Conservation (phyloP, 2,329 filamentous ascomycete genomes). For the Cylindrodendrum hubeiense region DNA sequence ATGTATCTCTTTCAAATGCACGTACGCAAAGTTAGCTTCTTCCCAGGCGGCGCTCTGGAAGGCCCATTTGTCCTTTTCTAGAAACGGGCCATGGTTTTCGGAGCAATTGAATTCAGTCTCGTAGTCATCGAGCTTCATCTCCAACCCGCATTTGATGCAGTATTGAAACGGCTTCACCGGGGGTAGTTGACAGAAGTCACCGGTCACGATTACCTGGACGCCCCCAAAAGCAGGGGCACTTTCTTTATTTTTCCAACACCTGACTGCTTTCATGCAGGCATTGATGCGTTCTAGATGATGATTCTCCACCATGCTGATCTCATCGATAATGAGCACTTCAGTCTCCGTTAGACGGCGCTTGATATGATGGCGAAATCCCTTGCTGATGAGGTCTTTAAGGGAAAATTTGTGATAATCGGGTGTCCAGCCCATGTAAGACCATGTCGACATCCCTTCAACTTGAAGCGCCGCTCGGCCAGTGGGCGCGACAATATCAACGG, state of each 20-base stretch:
- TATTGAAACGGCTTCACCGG: conserved; percentile 66
- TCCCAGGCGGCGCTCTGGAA: conserved; percentile 69
- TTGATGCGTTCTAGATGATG: conserved; percentile 42
- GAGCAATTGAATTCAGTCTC: conserved; percentile 44
- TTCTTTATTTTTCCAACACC: neutral
- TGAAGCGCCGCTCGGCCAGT: conserved; percentile 71
- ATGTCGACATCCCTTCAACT: conserved; percentile 68
- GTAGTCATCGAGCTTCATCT: neutral
- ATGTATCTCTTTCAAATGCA: conserved; percentile 67
- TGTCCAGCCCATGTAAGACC: conserved; percentile 69
- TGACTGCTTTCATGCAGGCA: conserved; percentile 47
- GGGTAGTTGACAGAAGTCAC: conserved; percentile 71
- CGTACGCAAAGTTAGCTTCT: conserved; percentile 63
- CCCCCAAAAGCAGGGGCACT: conserved; percentile 40
- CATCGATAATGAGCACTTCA: conserved; percentile 72
- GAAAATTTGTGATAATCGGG: conserved; percentile 46
- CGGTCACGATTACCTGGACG: conserved; percentile 41
- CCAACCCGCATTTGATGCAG: conserved; percentile 35
- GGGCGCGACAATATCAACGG: conserved; percentile 67
- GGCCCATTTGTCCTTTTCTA: conserved; percentile 69
- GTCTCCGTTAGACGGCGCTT: conserved; percentile 55
- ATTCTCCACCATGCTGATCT: conserved; percentile 76
- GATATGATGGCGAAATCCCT: conserved; percentile 12
- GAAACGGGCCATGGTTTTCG: conserved; percentile 51
- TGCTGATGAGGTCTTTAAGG: neutral